Evolutionary conservation across 306 rosid species (phyloP).

Genomic region (Malus fusca): DNA sequence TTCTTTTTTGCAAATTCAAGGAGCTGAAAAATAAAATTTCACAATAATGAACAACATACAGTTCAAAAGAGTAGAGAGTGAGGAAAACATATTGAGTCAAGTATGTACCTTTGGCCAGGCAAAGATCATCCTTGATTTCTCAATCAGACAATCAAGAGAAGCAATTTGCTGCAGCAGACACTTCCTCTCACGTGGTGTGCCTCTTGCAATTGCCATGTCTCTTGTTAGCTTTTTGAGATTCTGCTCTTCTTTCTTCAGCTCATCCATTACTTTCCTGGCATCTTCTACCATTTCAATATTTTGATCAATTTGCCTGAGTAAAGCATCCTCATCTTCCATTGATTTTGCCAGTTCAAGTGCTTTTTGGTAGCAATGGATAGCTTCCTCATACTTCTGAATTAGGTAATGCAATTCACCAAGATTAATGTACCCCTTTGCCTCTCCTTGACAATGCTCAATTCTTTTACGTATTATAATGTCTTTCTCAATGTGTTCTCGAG

Average conservation of each 20-base stretch:
- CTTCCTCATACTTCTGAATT: slow-evolving; percentile 69
- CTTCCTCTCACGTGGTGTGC: slow-evolving; percentile 58
- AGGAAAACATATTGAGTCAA: background rate
- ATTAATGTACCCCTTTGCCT: slow-evolving; percentile 84
- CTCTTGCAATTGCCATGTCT: slow-evolving; percentile 45
- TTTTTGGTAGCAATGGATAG: slow-evolving; percentile 44
- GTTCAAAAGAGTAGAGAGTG: slow-evolving; percentile 5
- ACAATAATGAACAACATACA: background rate
- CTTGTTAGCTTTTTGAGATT: slow-evolving; percentile 66
- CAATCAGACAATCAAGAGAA: slow-evolving; percentile 55
- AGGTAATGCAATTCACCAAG: slow-evolving; percentile 69
- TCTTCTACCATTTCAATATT: slow-evolving; percentile 49
- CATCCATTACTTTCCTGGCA: slow-evolving; percentile 50
- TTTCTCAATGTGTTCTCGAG: slow-evolving; percentile 49
- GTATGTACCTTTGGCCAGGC: slow-evolving; percentile 66
- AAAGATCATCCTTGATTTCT: slow-evolving; percentile 47
- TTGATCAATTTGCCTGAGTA: slow-evolving; percentile 48
- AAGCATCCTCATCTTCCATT: slow-evolving; percentile 79
- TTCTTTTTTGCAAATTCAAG: slow-evolving; percentile 71
- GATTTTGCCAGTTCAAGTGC: slow-evolving; percentile 53
- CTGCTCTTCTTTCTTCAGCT: slow-evolving; percentile 58
- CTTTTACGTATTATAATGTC: slow-evolving; percentile 66
- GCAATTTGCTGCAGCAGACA: slow-evolving; percentile 39
- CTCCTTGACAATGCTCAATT: slow-evolving; percentile 78
- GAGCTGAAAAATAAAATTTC: slow-evolving; percentile 40